Percentiles rank a stretch among this genome's conserved stretches.
These are phyloP conservation scores for Oryza officinalis DNA, from an alignment of 176 grass and related monocot species.

Conservation along the genomic window DNA sequence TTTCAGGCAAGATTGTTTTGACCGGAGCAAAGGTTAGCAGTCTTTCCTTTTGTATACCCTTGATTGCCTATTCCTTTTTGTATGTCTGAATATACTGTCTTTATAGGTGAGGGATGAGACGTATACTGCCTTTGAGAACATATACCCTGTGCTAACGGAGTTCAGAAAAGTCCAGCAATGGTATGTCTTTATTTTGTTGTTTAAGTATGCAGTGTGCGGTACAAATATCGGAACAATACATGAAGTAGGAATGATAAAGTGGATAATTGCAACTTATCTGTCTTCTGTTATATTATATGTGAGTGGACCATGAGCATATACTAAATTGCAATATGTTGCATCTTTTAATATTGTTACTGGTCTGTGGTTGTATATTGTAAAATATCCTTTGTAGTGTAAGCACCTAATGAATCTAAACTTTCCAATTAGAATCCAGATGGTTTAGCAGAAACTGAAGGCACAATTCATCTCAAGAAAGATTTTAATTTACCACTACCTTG, in stretches of 20 bases:
- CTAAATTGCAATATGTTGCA: background rate
- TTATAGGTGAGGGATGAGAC: slow-evolving; percentile 95
- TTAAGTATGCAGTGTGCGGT: background rate
- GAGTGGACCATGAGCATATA: background rate
- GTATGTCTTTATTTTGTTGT: slow-evolving; percentile 38
- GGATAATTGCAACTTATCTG: background rate
- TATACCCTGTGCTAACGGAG: slow-evolving; percentile 86
- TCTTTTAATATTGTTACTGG: background rate
- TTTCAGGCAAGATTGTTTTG: slow-evolving; percentile 97
- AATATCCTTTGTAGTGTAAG: background rate
- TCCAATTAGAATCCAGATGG: background rate
- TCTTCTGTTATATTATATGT: background rate
- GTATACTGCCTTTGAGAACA: slow-evolving; percentile 94
- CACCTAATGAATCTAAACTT: background rate
- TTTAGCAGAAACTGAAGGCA: background rate
- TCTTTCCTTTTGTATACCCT: background rate
- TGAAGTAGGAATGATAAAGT: background rate
- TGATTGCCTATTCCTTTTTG: background rate
- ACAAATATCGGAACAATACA: background rate
- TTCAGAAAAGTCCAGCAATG: slow-evolving; percentile 95
- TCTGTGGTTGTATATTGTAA: background rate
- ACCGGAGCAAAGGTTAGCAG: slow-evolving; percentile 81
- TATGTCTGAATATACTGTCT: slow-evolving; percentile 4
- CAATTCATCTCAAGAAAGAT: background rate
- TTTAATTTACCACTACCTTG: background rate